A percentile compares a stretch with the other conserved stretches of the same genome.
These are phyloP conservation scores for Plantago ovata DNA, from an alignment of 257 asterid genomes.

Conservation along the genomic window DNA sequence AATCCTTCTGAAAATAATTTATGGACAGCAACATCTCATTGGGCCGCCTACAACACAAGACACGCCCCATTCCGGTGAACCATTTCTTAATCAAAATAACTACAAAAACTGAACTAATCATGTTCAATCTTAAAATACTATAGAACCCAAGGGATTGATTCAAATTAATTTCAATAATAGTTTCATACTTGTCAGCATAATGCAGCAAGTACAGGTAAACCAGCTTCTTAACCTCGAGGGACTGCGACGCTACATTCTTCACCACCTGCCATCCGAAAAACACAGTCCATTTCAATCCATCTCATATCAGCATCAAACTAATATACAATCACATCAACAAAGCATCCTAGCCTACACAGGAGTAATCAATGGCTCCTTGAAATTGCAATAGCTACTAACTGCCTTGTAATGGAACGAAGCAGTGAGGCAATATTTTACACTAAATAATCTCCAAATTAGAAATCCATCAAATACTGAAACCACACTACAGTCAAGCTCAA, in stretches of 20 bases:
- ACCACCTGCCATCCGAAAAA: conserved; percentile 56
- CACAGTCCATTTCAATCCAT: conserved; percentile 9
- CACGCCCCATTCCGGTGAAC: conserved; percentile 6
- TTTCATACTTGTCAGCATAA: conserved; percentile 82
- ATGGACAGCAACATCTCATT: conserved; percentile 85
- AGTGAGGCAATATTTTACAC: too few species aligned
- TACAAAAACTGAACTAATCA: not conserved
- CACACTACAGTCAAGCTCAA: too few species aligned
- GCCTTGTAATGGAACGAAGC: too few species aligned
- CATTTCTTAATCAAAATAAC: not conserved
- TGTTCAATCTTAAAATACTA: not conserved
- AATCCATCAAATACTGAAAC: too few species aligned
- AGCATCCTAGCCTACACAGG: not conserved
- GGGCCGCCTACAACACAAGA: conserved; percentile 60
- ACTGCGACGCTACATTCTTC: conserved; percentile 91
- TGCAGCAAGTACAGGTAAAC: conserved; percentile 90
- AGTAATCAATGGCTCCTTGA: too few species aligned
- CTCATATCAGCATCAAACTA: conserved; percentile 14
- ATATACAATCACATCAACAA: conserved; percentile 1
- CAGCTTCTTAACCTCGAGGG: conserved; percentile 92
- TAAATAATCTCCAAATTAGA: too few species aligned
- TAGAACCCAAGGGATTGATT: not conserved
- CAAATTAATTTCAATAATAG: not conserved
- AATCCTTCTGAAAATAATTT: conserved; percentile 93
- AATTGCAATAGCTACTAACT: too few species aligned